These are phyloP conservation scores for Penicillium polonicum DNA, from an alignment of 2,329 filamentous ascomycete genomes.

Conservation along the genomic window DNA sequence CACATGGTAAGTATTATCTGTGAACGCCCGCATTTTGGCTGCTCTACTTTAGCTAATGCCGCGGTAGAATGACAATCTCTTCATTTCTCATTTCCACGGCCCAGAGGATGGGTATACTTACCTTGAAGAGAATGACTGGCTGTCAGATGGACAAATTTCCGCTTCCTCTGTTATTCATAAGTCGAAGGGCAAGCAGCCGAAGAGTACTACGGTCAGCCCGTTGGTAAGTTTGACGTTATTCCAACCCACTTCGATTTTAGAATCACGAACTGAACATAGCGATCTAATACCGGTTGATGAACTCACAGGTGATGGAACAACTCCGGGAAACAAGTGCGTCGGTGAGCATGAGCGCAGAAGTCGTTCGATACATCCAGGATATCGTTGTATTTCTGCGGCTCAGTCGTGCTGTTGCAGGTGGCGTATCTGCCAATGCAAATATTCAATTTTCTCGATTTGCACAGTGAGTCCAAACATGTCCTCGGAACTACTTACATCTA, in stretches of 20 bases:
- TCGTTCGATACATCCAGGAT: slow-evolving; percentile 82
- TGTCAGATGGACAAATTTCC: slow-evolving; percentile 37
- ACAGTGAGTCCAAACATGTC: slow-evolving; percentile 43
- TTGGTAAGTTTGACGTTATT: slow-evolving; percentile 19
- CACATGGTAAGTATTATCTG: slow-evolving; percentile 39
- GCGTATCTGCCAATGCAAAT: slow-evolving; percentile 75
- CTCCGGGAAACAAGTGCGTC: slow-evolving; percentile 59
- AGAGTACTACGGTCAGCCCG: slow-evolving; percentile 22
- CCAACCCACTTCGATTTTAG: not conserved
- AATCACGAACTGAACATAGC: not conserved
- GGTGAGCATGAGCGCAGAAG: slow-evolving; percentile 70
- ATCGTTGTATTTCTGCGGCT: slow-evolving; percentile 82
- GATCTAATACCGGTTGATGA: slow-evolving; percentile 2
- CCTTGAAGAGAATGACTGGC: slow-evolving; percentile 60
- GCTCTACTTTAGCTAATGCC: not conserved
- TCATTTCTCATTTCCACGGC: slow-evolving; percentile 83
- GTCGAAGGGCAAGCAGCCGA: slow-evolving; percentile 19
- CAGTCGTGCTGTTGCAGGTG: slow-evolving; percentile 77
- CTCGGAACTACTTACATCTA: not conserved
- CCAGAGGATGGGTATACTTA: slow-evolving; percentile 70
- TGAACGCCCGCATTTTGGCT: not conserved
- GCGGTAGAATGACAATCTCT: slow-evolving; percentile 71
- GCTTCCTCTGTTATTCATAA: slow-evolving; percentile 40
- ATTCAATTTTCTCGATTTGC: slow-evolving; percentile 70
- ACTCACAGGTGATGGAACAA: slow-evolving; percentile 50